Evolutionary conservation across 1,284 basidiomycete species (phyloP), one percentile per base, ranked within the genome.

Genomic region (Rhodotorula mucilaginosa): DNA sequence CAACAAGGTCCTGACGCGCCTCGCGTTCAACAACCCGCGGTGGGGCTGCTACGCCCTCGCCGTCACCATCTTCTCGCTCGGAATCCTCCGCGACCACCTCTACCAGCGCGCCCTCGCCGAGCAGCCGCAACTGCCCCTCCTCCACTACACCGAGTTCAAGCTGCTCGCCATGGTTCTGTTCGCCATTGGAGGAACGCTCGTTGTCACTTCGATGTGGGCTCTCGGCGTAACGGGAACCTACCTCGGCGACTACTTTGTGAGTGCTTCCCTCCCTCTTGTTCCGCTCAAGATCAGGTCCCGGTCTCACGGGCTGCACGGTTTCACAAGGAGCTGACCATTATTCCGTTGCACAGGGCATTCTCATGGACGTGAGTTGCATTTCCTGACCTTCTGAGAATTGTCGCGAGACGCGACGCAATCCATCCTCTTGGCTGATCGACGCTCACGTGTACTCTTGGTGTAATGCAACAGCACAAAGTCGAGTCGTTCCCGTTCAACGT

Each of bases 401-500:
- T 44, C 39, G 12, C 39, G 39, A 44, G 39, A 13, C 39, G 39
- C 39, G 39, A 44, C 39, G 39, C 39, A 8, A 44, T 44, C 10
- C 34, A 34, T 26, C 26, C 54, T 29, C 15, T 29, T 57, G n/a
- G n/a, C 7, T 19, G n/a, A 48, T 26, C 15, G 18, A 19, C 48
- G 19, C 65, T 54, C 7, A 23, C 44, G 39, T 21, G 3, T 34
- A 34, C 5, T 4, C 23, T 3, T 4, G 6, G 21, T 23, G 2
- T 31, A 8, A 23, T 3, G 49, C 10, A 21, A 59, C 71, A 78
- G 78, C 66, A 76, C 47, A 78, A 77, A 88, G 80, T 76, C 82
- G 84, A 74, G 82, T 86, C 65, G 29, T 99, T 99, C 84, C 96
- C 96, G 0, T 99, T 98, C 86, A 97, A 96, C 80, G 87, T 97